Percentiles rank a stretch among this genome's conserved stretches.
phyloP scores from a whole-genome alignment of 345 rosid genomes.

The Citrus australasica region DNA sequence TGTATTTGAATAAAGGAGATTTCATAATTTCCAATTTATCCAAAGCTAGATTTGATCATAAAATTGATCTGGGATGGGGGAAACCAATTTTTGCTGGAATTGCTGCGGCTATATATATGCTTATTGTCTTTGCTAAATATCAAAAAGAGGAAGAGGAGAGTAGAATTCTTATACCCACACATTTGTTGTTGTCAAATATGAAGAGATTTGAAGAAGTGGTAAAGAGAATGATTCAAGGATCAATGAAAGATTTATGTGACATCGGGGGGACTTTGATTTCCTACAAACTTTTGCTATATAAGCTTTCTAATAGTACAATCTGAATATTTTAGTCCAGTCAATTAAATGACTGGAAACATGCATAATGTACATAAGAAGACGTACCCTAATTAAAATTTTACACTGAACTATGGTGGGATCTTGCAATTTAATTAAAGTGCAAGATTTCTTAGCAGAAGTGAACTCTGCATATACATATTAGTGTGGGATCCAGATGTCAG shows the following conservation, averaged over 20 bases:
- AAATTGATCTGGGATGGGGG: slow-evolving; percentile 30
- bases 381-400: too few species aligned
- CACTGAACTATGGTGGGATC: too few species aligned
- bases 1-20: not conserved
- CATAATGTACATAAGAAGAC: too few species aligned
- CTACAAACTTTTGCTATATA: not conserved
- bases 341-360: too few species aligned
- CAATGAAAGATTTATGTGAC: not conserved
- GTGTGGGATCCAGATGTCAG: too few species aligned
- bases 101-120: not conserved
- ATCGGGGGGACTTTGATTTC: not conserved
- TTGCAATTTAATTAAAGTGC: too few species aligned
- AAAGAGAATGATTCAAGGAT: not conserved
- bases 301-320: too few species aligned
- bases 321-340: too few species aligned
- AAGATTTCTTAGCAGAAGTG: too few species aligned
- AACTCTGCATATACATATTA: too few species aligned
- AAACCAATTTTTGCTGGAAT: slow-evolving; percentile 14
- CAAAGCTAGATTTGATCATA: not conserved
- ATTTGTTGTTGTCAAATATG: slow-evolving; percentile 19
- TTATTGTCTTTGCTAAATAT: slow-evolving; percentile 1
- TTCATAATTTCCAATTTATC: slow-evolving; percentile 5
- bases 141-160: slow-evolving; percentile 8
- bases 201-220: slow-evolving; percentile 18
- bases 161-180: slow-evolving; percentile 16